These are phyloP conservation scores for Pistacia integerrima DNA, from an alignment of 345 rosid genomes.

Conservation along the genomic window DNA sequence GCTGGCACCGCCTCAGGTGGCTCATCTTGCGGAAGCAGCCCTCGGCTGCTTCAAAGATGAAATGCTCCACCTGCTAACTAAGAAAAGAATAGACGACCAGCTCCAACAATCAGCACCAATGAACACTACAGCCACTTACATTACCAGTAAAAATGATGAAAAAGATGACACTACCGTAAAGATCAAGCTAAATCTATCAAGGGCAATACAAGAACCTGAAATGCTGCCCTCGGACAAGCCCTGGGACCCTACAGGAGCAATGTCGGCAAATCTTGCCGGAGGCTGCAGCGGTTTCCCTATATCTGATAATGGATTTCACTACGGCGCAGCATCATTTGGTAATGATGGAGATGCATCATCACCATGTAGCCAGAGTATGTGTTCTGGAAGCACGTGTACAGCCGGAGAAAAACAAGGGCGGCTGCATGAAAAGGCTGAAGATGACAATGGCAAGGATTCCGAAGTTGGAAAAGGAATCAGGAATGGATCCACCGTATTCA, in stretches of 20 bases:
- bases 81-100: slow-evolving; percentile 85
- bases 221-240: slow-evolving; percentile 42
- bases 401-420: slow-evolving; percentile 44
- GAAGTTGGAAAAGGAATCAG: slow-evolving; percentile 50
- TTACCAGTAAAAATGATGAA: slow-evolving; percentile 41
- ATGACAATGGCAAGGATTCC: slow-evolving; percentile 53
- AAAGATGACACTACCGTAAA: slow-evolving; percentile 55
- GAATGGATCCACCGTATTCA: slow-evolving; percentile 54
- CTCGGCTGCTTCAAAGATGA: slow-evolving; percentile 98
- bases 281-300: slow-evolving; percentile 36
- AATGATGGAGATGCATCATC: slow-evolving; percentile 52
- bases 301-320: slow-evolving; percentile 37
- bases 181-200: slow-evolving; percentile 62
- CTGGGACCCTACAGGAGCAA: slow-evolving; percentile 36
- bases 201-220: slow-evolving; percentile 63
- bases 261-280: slow-evolving; percentile 41
- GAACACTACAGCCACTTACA: slow-evolving; percentile 37
- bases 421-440: slow-evolving; percentile 34
- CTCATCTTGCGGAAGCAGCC: slow-evolving; percentile 94
- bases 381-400: slow-evolving; percentile 55
- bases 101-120: slow-evolving; percentile 47
- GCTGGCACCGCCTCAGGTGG: slow-evolving; percentile 86
- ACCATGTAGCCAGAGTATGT: slow-evolving; percentile 59
- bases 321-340: slow-evolving; percentile 43
- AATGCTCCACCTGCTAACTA: slow-evolving; percentile 95